Evolutionary conservation across 768 basidiomycete species (phyloP).

Genomic region (Daedalea quercina): DNA sequence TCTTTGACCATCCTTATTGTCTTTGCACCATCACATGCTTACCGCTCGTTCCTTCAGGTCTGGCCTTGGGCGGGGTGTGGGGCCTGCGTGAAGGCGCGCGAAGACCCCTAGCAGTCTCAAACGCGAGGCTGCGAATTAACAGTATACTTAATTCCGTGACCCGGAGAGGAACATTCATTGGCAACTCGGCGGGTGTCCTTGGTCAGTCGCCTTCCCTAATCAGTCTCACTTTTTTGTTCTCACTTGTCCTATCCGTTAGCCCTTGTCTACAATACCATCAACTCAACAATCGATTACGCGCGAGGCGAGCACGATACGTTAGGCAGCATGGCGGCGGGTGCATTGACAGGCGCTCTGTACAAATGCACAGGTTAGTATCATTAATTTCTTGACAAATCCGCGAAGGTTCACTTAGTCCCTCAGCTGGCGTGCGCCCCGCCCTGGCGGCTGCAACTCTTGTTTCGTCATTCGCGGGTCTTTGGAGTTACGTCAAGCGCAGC

Average conservation of each 20-base stretch:
- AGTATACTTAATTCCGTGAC: conserved; percentile 96
- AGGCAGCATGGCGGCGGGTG: conserved; percentile 91
- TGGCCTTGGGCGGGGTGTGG: conserved; percentile 93
- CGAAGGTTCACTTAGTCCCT: conserved; percentile 14
- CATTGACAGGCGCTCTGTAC: conserved; percentile 83
- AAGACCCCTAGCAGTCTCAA: conserved; percentile 81
- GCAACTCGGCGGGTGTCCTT: conserved; percentile 95
- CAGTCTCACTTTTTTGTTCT: conserved; percentile 32
- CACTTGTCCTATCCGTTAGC: conserved; percentile 48
- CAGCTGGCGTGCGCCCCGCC: conserved; percentile 90
- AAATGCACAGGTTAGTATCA: conserved; percentile 82
- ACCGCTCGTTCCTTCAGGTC: conserved; percentile 63
- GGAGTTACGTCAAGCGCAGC: conserved; percentile 92
- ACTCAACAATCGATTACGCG: conserved; percentile 84
- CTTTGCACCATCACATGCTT: conserved; percentile 71
- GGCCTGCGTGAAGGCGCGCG: conserved; percentile 91
- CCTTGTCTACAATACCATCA: conserved; percentile 92
- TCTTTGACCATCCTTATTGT: conserved; percentile 73
- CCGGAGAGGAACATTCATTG: conserved; percentile 93
- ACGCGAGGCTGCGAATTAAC: conserved; percentile 88
- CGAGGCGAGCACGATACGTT: conserved; percentile 88
- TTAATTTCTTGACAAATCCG: conserved; percentile 24
- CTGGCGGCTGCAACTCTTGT: conserved; percentile 84
- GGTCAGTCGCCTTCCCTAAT: conserved; percentile 54
- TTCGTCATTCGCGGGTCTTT: conserved; percentile 84